phyloP scores from a whole-genome alignment of 257 asterid genomes.

The Fraxinus pennsylvanica region DNA sequence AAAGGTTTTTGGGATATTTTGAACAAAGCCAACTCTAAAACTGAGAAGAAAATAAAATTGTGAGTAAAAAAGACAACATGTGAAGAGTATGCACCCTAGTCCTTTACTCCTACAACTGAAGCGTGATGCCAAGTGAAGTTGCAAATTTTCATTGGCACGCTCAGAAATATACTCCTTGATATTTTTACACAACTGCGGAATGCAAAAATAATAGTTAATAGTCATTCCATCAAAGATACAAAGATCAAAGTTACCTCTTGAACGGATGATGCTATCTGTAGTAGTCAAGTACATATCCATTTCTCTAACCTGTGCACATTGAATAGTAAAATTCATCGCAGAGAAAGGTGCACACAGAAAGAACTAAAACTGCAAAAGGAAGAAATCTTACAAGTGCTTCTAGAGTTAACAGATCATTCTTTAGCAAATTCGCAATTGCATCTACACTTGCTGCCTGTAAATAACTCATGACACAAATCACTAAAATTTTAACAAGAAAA shows the following conservation, averaged over 20 bases:
- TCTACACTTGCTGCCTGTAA: slow-evolving; percentile 68
- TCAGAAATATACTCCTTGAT: neutral
- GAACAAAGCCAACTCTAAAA: neutral
- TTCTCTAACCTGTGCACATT: slow-evolving; percentile 66
- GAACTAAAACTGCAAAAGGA: neutral
- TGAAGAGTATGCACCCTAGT: neutral
- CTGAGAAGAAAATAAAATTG: neutral
- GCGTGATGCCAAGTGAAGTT: neutral
- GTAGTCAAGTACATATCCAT: slow-evolving; percentile 95
- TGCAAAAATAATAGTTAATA: neutral
- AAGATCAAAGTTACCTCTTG: slow-evolving; percentile 60
- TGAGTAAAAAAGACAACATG: neutral
- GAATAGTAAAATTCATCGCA: neutral
- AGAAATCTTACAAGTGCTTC: slow-evolving; percentile 61
- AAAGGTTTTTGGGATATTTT: neutral
- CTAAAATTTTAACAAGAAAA: neutral
- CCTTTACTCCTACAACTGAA: neutral
- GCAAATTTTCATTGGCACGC: neutral
- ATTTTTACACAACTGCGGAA: neutral
- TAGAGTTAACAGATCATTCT: slow-evolving; percentile 57
- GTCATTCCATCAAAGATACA: neutral
- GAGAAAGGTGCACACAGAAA: neutral
- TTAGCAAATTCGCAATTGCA: slow-evolving; percentile 59
- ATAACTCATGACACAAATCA: slow-evolving; percentile 19
- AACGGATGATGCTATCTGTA: slow-evolving; percentile 66